phyloP scores from a whole-genome alignment of 495 filamentous ascomycete genomes.

The Daldinia concentrica region DNA sequence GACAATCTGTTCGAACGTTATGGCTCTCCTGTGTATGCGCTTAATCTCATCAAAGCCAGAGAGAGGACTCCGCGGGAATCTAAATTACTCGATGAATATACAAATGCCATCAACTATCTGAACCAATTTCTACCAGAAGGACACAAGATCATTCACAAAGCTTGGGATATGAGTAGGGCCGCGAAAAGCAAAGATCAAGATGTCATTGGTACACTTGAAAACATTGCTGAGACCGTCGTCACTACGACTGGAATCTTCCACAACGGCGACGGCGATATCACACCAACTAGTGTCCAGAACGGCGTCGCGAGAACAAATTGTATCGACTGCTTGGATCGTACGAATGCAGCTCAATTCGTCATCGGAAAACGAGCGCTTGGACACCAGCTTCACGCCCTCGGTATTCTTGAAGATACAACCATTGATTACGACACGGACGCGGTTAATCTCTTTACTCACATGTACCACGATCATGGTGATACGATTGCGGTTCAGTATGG shows the following conservation, averaged over 20 bases:
- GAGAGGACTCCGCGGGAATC: conserved; percentile 94
- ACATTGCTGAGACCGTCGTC: conserved; percentile 86
- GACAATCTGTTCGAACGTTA: conserved; percentile 96
- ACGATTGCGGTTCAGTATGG: conserved; percentile 98
- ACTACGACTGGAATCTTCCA: conserved; percentile 91
- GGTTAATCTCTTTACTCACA: conserved; percentile 94
- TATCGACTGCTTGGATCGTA: conserved; percentile 96
- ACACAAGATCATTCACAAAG: conserved; percentile 88
- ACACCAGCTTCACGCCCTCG: conserved; percentile 90
- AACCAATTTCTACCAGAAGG: conserved; percentile 90
- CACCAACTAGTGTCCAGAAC: conserved; percentile 79
- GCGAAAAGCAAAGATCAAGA: conserved; percentile 95
- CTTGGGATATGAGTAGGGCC: conserved; percentile 98
- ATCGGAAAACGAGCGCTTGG: conserved; percentile 96
- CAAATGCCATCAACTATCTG: conserved; percentile 86
- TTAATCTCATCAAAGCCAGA: conserved; percentile 93
- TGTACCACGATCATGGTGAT: conserved; percentile 97
- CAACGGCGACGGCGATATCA: conserved; percentile 76
- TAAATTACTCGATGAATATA: conserved; percentile 87
- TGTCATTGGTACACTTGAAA: conserved; percentile 90
- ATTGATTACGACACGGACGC: conserved; percentile 95
- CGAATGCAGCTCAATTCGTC: conserved; percentile 97
- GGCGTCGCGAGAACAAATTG: conserved; percentile 96
- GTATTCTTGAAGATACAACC: conserved; percentile 78
- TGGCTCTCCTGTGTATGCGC: conserved; percentile 85